Evolutionary conservation across 2,329 filamentous ascomycete genomes (phyloP).

Genomic region (Coniella vitis): DNA sequence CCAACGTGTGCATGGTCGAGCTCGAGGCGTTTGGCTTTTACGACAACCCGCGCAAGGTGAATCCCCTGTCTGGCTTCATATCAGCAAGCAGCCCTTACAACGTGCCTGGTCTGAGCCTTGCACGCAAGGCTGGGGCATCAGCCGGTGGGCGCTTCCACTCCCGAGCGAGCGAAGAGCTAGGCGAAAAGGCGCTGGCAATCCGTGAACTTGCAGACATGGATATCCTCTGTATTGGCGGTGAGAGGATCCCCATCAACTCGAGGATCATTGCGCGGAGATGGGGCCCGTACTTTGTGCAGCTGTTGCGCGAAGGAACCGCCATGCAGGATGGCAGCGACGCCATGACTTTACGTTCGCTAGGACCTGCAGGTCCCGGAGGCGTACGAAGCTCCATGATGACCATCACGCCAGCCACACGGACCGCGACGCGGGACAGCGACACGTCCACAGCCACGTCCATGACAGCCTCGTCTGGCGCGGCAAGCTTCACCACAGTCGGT

Average conservation of each 20-base stretch:
- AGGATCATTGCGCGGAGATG: slow-evolving; percentile 79
- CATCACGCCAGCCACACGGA: slow-evolving; percentile 49
- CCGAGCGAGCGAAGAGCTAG: slow-evolving; percentile 75
- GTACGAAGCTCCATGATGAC: slow-evolving; percentile 76
- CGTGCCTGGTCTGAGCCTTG: slow-evolving; percentile 47
- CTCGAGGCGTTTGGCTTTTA: slow-evolving; percentile 95
- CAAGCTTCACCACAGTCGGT: slow-evolving; percentile 25
- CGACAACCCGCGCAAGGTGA: slow-evolving; percentile 78
- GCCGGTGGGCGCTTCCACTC: slow-evolving; percentile 72
- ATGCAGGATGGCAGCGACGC: slow-evolving; percentile 68
- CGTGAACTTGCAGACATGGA: slow-evolving; percentile 96
- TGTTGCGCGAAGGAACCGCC: slow-evolving; percentile 73
- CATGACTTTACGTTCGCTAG: slow-evolving; percentile 60
- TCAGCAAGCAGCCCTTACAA: slow-evolving; percentile 71
- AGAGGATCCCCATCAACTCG: slow-evolving; percentile 90
- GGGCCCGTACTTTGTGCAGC: slow-evolving; percentile 92
- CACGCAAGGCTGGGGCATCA: slow-evolving; percentile 55
- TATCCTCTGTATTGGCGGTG: slow-evolving; percentile 82
- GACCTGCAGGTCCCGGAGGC: slow-evolving; percentile 44
- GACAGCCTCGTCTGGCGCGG: slow-evolving; percentile 27
- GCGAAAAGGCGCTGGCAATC: slow-evolving; percentile 69
- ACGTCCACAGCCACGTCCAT: slow-evolving; percentile 28
- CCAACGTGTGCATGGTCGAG: slow-evolving; percentile 93
- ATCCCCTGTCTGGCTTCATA: slow-evolving; percentile 74
- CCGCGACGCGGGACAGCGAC: slow-evolving; percentile 38